phyloP scores from a whole-genome alignment of 306 rosid species.

The Argentina anserina region DNA sequence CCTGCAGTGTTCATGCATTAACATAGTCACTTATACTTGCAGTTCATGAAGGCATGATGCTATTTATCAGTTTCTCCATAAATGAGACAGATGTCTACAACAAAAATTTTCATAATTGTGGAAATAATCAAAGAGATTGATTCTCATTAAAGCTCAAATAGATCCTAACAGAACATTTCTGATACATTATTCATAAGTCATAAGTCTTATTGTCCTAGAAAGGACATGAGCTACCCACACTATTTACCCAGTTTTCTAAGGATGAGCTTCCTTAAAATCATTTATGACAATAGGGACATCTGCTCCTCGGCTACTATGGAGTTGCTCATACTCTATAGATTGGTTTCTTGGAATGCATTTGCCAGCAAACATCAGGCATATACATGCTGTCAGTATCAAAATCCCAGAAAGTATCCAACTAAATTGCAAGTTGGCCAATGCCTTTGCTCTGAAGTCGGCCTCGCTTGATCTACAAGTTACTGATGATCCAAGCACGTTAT shows the following conservation, averaged over 20 bases:
- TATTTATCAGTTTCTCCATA: neutral
- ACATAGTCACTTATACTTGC: neutral
- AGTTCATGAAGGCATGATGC: neutral
- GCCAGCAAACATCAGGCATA: constrained; percentile 51
- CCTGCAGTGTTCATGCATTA: neutral
- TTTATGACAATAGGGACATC: constrained; percentile 41
- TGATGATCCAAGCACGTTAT: constrained; percentile 61
- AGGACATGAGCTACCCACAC: constrained; percentile 3
- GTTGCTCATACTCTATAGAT: constrained; percentile 64
- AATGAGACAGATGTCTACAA: neutral
- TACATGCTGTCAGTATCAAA: constrained; percentile 48
- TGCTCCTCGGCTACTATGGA: constrained; percentile 42
- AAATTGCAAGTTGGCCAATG: constrained; percentile 82
- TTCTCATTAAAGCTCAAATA: neutral
- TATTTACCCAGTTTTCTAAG: constrained; percentile 12
- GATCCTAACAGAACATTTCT: neutral
- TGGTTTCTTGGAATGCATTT: constrained; percentile 35
- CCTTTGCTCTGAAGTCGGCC: constrained; percentile 70
- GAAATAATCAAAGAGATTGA: too few species aligned
- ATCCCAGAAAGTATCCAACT: constrained; percentile 77
- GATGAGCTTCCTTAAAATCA: constrained; percentile 45
- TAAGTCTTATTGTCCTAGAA: neutral
- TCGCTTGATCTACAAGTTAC: constrained; percentile 54
- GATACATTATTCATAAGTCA: neutral
- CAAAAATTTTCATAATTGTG: neutral